Evolutionary conservation across 108 stramenopile genomes (phyloP).

Genomic region (Pseudonitzschia pungens): DNA sequence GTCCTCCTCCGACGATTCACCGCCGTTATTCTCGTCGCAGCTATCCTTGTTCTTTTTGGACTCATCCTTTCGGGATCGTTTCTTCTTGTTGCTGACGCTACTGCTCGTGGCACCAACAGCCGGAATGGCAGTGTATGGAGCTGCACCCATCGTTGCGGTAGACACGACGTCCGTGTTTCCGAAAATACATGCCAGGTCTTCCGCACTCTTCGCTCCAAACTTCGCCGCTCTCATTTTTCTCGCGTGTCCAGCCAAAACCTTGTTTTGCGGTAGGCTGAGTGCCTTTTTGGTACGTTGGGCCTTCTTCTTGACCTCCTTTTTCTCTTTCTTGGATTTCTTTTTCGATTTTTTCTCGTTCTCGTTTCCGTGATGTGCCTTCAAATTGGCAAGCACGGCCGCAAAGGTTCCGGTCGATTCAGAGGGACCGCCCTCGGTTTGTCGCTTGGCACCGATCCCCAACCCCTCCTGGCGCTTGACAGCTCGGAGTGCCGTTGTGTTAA

Average conservation of each 20-base stretch:
- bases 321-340: constrained; percentile 42
- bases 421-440: constrained; percentile 39
- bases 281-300: constrained; percentile 33
- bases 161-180: constrained; percentile 45
- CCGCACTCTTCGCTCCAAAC: constrained; percentile 57
- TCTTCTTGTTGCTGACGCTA: not conserved
- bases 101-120: not conserved
- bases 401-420: constrained; percentile 49
- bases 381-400: constrained; percentile 44
- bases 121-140: not conserved
- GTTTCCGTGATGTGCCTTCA: constrained; percentile 40
- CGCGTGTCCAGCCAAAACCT: constrained; percentile 77
- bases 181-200: constrained; percentile 85
- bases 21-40: not conserved
- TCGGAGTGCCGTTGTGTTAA: constrained; percentile 18
- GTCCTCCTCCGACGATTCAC: constrained; percentile 1
- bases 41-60: not conserved
- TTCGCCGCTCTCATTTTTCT: constrained; percentile 82
- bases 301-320: constrained; percentile 45
- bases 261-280: constrained; percentile 66
- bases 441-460: constrained; percentile 67
- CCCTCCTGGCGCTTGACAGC: constrained; percentile 49
- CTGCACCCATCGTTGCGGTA: not conserved
- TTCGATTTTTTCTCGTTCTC: constrained; percentile 14
- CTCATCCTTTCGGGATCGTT: not conserved